Base-by-base conservation (phyloP, 139 green algal genomes). In the Chlamydomonas sp. region DNA sequence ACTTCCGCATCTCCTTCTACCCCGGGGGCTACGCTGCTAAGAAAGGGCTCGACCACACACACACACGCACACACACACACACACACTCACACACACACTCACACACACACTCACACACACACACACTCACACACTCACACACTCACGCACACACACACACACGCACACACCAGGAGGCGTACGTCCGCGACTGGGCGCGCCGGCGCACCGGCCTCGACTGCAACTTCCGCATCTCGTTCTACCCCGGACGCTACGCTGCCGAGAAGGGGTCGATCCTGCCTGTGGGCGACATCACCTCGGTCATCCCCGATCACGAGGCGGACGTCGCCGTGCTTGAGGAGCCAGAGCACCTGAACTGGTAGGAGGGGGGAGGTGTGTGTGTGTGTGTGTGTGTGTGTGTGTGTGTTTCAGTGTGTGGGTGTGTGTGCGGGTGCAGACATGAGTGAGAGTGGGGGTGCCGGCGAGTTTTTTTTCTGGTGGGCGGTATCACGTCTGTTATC, bases 311-410 rank as follows among this genome's bases (percentile, higher is more conserved):
- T 66, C 62, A 81, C 43, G 88, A 96, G 73, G 89, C 92, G 1
- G 95, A 99, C 67, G 88, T 99, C 58, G 95, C 95, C 26, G 89
- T 99, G 35, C 83, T 99, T 67, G 95, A 99, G 81, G 95, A 99
- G 84, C 95, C 95, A 0, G 95, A 99, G 86, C 95, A 99, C 79
- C 79, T 99, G 20, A 98, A 90, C 65, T 99, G 95, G 22, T n/a
- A n/a, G n/a, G n/a, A n/a, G n/a, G n/a, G n/a, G n/a, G n/a, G n/a
- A n/a, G n/a, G n/a, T n/a, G n/a, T n/a, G n/a, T n/a, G n/a, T n/a
- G n/a, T n/a, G n/a, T n/a, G n/a, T n/a, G n/a, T n/a, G n/a, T n/a
- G n/a, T n/a, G n/a, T n/a, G n/a, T n/a, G n/a, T n/a, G n/a, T n/a
- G n/a, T n/a, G n/a, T n/a, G n/a, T n/a, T n/a, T n/a, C n/a, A n/a